Percentiles rank a stretch among this genome's conserved stretches.
Conservation (phyloP, 176 grass and related monocot species). For the Hsuehochloa calcarea region DNA sequence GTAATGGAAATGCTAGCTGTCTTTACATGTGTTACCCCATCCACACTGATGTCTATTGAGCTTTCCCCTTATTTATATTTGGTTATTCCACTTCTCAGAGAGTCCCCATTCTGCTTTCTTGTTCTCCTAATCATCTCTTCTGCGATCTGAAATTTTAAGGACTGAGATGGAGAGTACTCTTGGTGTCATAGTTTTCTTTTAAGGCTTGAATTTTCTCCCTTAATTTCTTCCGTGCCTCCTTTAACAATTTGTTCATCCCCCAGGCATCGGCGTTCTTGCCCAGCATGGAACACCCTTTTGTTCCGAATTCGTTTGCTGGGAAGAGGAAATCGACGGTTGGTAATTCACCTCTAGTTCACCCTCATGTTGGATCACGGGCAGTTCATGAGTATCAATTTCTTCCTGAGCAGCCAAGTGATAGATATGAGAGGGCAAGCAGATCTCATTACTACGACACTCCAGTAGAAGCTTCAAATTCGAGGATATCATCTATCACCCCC, state of each 20-base stretch:
- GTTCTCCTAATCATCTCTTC: slow-evolving; percentile 7
- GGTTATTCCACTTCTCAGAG: background rate
- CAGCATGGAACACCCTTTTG: slow-evolving; percentile 60
- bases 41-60: background rate
- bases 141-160: slow-evolving; percentile 6
- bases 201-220: background rate
- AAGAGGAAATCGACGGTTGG: slow-evolving; percentile 64
- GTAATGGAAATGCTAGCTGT: background rate
- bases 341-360: slow-evolving; percentile 52
- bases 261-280: slow-evolving; percentile 81
- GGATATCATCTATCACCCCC: slow-evolving; percentile 35
- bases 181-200: background rate
- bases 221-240: slow-evolving; percentile 2
- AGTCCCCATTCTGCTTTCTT: slow-evolving; percentile 20
- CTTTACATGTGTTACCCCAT: background rate
- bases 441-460: slow-evolving; percentile 74
- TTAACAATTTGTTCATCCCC: slow-evolving; percentile 2
- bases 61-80: background rate
- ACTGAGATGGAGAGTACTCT: slow-evolving; percentile 17
- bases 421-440: slow-evolving; percentile 59
- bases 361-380: slow-evolving; percentile 52
- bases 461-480: slow-evolving; percentile 47
- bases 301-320: slow-evolving; percentile 46
- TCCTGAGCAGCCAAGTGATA: slow-evolving; percentile 77
- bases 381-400: slow-evolving; percentile 95